Evolutionary conservation across 768 basidiomycete genomes (phyloP).

Genomic region (Chlorophyllum brunneum): DNA sequence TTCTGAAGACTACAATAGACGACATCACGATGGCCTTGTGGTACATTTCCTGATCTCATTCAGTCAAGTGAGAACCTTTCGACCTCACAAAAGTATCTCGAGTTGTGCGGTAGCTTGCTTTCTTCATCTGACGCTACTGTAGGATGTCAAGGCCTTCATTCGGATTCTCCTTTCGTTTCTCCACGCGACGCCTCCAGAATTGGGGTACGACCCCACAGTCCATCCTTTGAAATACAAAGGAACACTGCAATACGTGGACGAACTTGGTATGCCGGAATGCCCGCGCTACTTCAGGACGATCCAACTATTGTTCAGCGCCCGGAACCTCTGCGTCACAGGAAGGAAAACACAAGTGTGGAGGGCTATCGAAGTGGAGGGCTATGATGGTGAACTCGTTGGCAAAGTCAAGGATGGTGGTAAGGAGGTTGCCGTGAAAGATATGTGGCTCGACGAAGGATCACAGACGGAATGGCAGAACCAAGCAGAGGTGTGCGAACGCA

Average conservation of each 20-base stretch:
- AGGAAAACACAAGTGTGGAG: conserved; percentile 9
- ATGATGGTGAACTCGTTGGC: background rate
- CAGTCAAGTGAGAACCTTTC: conserved; percentile 8
- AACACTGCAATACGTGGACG: conserved; percentile 3
- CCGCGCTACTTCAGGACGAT: conserved; percentile 2
- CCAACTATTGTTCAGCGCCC: background rate
- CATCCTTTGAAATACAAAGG: background rate
- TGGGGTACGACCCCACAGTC: conserved; percentile 9
- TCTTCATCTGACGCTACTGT: background rate
- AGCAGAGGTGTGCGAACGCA: conserved; percentile 9
- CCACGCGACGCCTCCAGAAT: background rate
- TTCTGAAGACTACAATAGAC: conserved; percentile 7
- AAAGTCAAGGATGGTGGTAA: conserved; percentile 5
- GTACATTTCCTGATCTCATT: too few relatives aligned
- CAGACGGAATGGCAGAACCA: conserved; percentile 16
- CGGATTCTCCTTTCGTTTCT: conserved; percentile 4
- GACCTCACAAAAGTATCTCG: conserved; percentile 6
- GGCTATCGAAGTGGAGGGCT: conserved; percentile 1
- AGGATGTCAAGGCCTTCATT: conserved; percentile 9
- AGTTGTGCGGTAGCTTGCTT: background rate
- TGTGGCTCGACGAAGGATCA: conserved; percentile 16
- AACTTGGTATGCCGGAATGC: background rate
- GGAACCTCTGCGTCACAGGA: conserved; percentile 1
- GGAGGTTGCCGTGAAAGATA: conserved; percentile 16
- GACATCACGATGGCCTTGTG: conserved; percentile 3